These are phyloP conservation scores for Spergularia azorica DNA, from an alignment of 179 eudicot genomes.

Conservation along the genomic window DNA sequence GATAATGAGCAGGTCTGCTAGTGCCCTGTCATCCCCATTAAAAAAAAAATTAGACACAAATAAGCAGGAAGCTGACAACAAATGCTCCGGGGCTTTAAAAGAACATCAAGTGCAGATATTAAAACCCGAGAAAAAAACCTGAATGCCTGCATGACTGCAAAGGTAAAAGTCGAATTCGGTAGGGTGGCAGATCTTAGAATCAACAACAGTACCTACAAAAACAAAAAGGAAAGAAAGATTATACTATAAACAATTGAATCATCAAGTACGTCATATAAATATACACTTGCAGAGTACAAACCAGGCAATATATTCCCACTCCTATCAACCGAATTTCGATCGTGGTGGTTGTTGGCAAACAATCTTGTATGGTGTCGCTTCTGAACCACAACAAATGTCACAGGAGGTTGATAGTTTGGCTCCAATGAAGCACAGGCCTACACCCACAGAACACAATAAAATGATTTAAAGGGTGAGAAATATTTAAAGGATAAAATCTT, in stretches of 20 bases:
- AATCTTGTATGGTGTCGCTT: conserved; percentile 91
- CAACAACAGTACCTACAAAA: conserved; percentile 82
- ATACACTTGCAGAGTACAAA: conserved; percentile 12
- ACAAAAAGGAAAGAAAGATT: background rate
- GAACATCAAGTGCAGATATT: too few relatives aligned
- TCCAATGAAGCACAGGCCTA: conserved; percentile 90
- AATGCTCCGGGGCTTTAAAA: too few relatives aligned
- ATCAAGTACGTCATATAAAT: background rate
- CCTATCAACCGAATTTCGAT: conserved; percentile 56
- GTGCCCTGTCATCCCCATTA: conserved; percentile 60
- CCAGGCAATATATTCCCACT: conserved; percentile 96
- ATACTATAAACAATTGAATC: background rate
- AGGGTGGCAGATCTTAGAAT: conserved; percentile 91
- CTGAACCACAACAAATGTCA: conserved; percentile 92
- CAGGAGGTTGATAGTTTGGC: conserved; percentile 80
- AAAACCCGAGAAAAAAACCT: conserved; percentile 40
- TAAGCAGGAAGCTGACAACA: background rate
- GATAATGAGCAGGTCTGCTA: conserved; percentile 96
- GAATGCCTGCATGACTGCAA: conserved; percentile 93
- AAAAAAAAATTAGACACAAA: background rate
- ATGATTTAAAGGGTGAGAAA: background rate
- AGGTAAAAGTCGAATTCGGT: conserved; percentile 91
- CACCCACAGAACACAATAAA: background rate
- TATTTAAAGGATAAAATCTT: background rate
- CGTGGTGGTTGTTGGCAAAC: conserved; percentile 75